Evolutionary conservation across 129 eudicot species (phyloP).

Genomic region (Flaveria robusta): DNA sequence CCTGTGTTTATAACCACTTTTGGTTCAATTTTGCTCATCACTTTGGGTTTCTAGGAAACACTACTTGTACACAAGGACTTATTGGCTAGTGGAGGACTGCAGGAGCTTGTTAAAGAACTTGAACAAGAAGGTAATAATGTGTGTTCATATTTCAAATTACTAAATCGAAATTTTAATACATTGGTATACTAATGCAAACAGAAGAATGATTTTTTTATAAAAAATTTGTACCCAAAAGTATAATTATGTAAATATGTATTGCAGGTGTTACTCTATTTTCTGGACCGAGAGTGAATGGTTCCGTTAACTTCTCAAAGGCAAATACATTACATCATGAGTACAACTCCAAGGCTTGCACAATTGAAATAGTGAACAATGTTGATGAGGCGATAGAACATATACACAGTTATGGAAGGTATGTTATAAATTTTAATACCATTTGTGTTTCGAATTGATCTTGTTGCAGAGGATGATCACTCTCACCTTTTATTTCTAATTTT

Average conservation of each 20-base stretch:
- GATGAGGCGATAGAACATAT: constrained; percentile 82
- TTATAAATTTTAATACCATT: background rate
- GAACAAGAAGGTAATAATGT: constrained; percentile 55
- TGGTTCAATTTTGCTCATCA: constrained; percentile 2
- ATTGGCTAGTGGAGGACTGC: constrained; percentile 50
- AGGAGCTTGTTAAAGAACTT: constrained; percentile 60
- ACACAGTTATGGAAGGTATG: constrained; percentile 79
- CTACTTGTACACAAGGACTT: constrained; percentile 85
- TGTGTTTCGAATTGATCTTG: background rate
- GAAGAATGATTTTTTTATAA: background rate
- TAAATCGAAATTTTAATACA: background rate
- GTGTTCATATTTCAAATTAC: background rate
- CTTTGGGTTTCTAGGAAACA: constrained; percentile 56
- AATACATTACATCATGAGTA: constrained; percentile 73
- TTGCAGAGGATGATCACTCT: background rate
- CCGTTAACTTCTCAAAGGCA: constrained; percentile 51
- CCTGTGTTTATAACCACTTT: background rate
- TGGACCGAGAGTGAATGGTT: constrained; percentile 75
- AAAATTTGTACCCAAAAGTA: background rate
- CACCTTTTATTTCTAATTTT: background rate
- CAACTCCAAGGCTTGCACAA: constrained; percentile 69
- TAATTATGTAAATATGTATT: background rate
- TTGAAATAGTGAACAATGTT: constrained; percentile 79
- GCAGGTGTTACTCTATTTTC: constrained; percentile 80
- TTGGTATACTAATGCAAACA: background rate